Conservation (phyloP, 2,329 filamentous ascomycete genomes). For the Talaromyces sp. region DNA sequence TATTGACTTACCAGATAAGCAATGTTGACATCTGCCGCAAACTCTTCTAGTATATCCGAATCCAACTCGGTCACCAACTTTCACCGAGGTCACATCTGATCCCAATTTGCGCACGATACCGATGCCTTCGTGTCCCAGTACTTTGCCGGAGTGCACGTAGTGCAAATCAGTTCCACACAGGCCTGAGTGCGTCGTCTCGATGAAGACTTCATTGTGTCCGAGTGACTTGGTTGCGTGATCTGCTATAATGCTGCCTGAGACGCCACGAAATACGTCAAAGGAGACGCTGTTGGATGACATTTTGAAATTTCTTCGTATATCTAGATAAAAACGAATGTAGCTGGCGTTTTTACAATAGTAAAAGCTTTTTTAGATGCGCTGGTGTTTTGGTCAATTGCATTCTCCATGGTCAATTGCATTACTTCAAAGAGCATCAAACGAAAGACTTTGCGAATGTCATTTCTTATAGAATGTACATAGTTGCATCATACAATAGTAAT, state of each 20-base stretch:
- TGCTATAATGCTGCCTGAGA: slow-evolving; percentile 24
- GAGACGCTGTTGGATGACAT: not conserved
- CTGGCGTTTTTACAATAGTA: no score
- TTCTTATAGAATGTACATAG: not conserved
- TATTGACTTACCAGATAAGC: slow-evolving; percentile 25
- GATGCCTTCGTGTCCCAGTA: slow-evolving; percentile 54
- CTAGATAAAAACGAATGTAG: not conserved
- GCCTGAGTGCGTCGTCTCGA: slow-evolving; percentile 21
- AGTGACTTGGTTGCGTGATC: slow-evolving; percentile 18
- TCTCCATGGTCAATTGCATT: not conserved
- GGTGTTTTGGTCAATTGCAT: not conserved
- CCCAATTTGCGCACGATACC: slow-evolving; percentile 51
- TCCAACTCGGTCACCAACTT: slow-evolving; percentile 42
- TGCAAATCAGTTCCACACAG: slow-evolving; percentile 29
- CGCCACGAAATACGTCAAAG: slow-evolving; percentile 27
- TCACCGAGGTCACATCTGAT: slow-evolving; percentile 44
- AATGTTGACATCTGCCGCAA: slow-evolving; percentile 36
- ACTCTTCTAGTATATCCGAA: slow-evolving; percentile 35
- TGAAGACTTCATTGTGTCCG: not conserved
- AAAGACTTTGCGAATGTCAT: not conserved
- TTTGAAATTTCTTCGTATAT: not conserved
- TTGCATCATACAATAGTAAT: not conserved
- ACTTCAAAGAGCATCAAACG: not conserved
- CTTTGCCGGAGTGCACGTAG: slow-evolving; percentile 24
- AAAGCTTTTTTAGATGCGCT: not conserved